Conservation (phyloP, 495 filamentous ascomycete genomes). For the Lindgomyces ingoldianus region DNA sequence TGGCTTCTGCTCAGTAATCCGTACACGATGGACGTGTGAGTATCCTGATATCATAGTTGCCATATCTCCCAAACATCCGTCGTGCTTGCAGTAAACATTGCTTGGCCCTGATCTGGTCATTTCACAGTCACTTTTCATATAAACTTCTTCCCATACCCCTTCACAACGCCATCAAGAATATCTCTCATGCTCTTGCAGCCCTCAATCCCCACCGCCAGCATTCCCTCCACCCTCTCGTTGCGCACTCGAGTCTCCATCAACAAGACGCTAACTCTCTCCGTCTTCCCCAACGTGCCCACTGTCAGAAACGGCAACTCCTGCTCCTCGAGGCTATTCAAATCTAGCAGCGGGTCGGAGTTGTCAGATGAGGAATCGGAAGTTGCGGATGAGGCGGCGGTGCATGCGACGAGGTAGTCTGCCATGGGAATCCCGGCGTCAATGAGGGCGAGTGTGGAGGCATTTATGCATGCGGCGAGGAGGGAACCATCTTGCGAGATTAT, state of each 20-base stretch:
- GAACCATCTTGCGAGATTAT: constrained; percentile 90
- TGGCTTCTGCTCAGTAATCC: too few relatives aligned
- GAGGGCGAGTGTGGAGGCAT: constrained; percentile 88
- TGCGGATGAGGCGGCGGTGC: constrained; percentile 70
- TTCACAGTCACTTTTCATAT: constrained; percentile 4
- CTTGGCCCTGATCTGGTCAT: too few relatives aligned
- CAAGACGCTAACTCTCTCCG: constrained; percentile 74
- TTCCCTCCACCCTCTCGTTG: constrained; percentile 75
- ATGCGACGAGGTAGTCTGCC: constrained; percentile 84
- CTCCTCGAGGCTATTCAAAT: constrained; percentile 84
- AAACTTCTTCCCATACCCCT: constrained; percentile 58
- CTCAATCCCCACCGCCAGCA: constrained; percentile 88
- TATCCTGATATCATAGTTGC: too few relatives aligned
- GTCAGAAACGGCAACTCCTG: constrained; percentile 87
- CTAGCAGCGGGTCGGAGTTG: constrained; percentile 81
- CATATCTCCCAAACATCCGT: too few relatives aligned
- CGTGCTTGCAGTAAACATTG: too few relatives aligned
- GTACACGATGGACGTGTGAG: too few relatives aligned
- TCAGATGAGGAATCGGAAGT: constrained; percentile 47
- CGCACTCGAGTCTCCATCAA: constrained; percentile 84
- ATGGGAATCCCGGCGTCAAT: constrained; percentile 95
- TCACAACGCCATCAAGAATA: constrained; percentile 70
- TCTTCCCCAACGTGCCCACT: constrained; percentile 64
- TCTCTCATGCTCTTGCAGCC: constrained; percentile 84
- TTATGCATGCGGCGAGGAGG: constrained; percentile 83